Evolutionary conservation across 768 basidiomycete genomes (phyloP).

Genomic region (Paxillus rubicundulus): DNA sequence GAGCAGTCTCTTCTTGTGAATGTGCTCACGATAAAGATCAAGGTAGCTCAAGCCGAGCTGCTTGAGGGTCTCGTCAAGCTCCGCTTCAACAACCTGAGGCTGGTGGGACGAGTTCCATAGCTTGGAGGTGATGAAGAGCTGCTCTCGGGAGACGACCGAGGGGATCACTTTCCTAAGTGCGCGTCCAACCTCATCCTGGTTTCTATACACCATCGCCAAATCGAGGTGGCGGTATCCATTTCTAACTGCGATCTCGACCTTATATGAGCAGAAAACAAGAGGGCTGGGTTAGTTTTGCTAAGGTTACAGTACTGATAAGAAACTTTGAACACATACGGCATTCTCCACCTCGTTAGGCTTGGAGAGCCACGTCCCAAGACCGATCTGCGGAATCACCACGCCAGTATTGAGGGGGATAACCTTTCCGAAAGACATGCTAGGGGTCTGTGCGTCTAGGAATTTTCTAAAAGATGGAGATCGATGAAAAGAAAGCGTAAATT

Average conservation of each 20-base stretch:
- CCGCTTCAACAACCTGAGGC: conserved; percentile 64
- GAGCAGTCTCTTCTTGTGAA: neutral
- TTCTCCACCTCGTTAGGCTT: conserved; percentile 72
- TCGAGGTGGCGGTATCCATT: conserved; percentile 85
- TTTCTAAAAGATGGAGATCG: neutral
- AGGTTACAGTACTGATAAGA: neutral
- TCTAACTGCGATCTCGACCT: conserved; percentile 71
- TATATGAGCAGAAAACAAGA: neutral
- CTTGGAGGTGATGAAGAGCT: conserved; percentile 80
- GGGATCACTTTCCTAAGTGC: conserved; percentile 77
- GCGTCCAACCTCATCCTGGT: conserved; percentile 74
- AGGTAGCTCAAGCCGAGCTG: conserved; percentile 76
- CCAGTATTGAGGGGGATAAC: conserved; percentile 45
- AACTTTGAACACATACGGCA: conserved; percentile 55
- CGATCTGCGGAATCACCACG: conserved; percentile 66
- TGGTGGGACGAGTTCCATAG: conserved; percentile 78
- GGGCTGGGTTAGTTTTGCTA: too few species aligned
- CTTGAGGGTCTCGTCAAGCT: conserved; percentile 70
- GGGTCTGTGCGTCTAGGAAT: too few species aligned
- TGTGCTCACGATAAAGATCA: conserved; percentile 69
- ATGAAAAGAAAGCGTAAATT: neutral
- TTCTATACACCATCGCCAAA: conserved; percentile 74
- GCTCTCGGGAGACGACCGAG: conserved; percentile 73
- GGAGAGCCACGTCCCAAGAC: conserved; percentile 81
- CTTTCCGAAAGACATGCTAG: conserved; percentile 26